Evolutionary conservation across 805 yeast genomes (phyloP), one percentile per base, ranked within the genome.

Genomic region (Candida qinlingensis): DNA sequence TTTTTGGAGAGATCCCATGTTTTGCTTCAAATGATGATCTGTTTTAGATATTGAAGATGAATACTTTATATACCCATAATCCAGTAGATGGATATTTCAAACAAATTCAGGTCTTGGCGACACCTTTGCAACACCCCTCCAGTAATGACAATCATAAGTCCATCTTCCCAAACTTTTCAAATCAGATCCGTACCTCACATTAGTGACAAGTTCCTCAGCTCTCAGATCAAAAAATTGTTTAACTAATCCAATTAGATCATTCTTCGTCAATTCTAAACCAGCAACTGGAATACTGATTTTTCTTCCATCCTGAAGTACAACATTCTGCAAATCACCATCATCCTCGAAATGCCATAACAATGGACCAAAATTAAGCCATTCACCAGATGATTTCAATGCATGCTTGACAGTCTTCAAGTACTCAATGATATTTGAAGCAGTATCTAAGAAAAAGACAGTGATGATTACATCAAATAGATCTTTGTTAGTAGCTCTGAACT

Each of bases 291-390:
- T 60, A 1, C 64, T 62, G 0, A 64, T 57, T 6, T 46, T 54
- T 6, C 52, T 43, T 11, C 59, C 54, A 27, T 63, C 59, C 1
- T 55, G 59, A 6, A 57, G 54, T 0, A 42, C 37, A 4, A 48
- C 52, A 6, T 52, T 49, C 5, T 61, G 63, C 30, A 64, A 58
- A 12, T 65, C 66, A 13, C 63, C 68, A 34, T 73, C 77, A 48
- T 75, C 76, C 55, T 83, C 90, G 58, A 74, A 81, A 63, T 85
- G 92, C 90, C 90, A 83, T 45, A 81, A 64, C 40, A 83, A 64
- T 0, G 88, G 89, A 0, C 90, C 90, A 58, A 80, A 77, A 57
- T 83, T 82, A 29, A 81, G 65, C 87, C 87, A 83, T 13, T 64
- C 47, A 0, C 85, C 87, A 5, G 63, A 66, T 0, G 61, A 58